Evolutionary conservation across 2,329 filamentous ascomycete species (phyloP), one percentile per base, ranked within the genome.

Genomic region (Huntiella omanensis): DNA sequence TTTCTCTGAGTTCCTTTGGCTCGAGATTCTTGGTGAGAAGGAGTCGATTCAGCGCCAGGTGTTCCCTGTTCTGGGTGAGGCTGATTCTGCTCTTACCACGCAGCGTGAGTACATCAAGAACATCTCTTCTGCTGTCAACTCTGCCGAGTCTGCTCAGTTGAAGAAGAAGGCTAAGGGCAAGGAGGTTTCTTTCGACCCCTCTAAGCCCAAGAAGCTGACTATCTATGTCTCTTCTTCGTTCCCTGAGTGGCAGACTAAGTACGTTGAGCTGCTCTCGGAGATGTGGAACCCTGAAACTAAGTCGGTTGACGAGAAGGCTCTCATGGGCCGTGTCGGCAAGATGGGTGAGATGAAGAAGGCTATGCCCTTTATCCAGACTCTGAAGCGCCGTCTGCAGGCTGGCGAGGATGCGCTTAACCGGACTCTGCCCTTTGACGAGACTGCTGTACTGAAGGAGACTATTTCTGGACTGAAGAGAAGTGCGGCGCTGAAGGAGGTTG

Each of bases 121-220:
- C 46, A 87, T 77, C 17, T 76, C 79, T 35, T 82, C 77, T 50
- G 87, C 77, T 63, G 86, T 96, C 63, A 86, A 80, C 53, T 83
- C 82, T 22, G 83, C 86, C 5, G 88, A 96, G 65, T 80, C 80
- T 12, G 71, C 71, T 49, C 83, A 86, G 61, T 67, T 82, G 54
- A 94, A 93, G 73, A 86, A 83, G 69, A 80, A 92, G 62, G 79
- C 81, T 54, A 96, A 96, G 70, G 91, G 88, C 63, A 95, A 95
- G 67, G 72, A 77, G 53, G 73, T 75, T 5, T 68, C 71, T 13
- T 96, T 92, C 59, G 87, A 98, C 62, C 85, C 87, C 35, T 86
- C 84, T 64, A 81, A 87, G 64, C 77, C 84, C 52, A 96, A 95
- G 73, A 84, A 83, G 66, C 75, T 96, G 53, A 86, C 80, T 45